These are phyloP conservation scores for Diphasiastrum complanatum DNA, from an alignment of 83 land plant genomes.

Conservation along the genomic window DNA sequence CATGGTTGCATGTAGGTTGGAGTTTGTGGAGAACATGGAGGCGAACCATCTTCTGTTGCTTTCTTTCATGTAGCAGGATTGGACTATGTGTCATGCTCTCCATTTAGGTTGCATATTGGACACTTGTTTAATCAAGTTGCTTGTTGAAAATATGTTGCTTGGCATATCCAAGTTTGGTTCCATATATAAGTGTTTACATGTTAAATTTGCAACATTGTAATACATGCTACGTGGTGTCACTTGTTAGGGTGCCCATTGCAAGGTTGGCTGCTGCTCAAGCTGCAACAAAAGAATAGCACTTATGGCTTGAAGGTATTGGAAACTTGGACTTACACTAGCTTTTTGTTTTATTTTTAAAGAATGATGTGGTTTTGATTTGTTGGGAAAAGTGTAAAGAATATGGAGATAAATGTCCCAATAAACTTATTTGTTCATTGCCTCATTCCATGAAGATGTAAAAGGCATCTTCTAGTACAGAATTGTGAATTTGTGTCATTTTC, in stretches of 20 bases:
- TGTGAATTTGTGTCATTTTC: too few species aligned
- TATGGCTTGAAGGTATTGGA: too few species aligned
- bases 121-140: neutral
- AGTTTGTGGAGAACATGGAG: constrained; percentile 98
- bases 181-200: neutral
- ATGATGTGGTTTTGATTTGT: too few species aligned
- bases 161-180: neutral
- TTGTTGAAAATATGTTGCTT: neutral
- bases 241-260: constrained; percentile 86
- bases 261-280: constrained; percentile 95
- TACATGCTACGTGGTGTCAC: neutral
- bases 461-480: too few species aligned
- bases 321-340: too few species aligned
- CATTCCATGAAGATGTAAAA: too few species aligned
- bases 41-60: constrained; percentile 93
- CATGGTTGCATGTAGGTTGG: constrained; percentile 65
- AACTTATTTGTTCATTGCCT: too few species aligned
- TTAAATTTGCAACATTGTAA: neutral
- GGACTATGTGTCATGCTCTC: constrained; percentile 97
- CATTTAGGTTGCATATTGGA: constrained; percentile 60
- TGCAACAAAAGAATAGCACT: constrained; percentile 33
- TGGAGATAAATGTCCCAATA: too few species aligned
- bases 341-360: too few species aligned
- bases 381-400: too few species aligned
- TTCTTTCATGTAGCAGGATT: constrained; percentile 82